phyloP scores from a whole-genome alignment of 257 asterid species.

The Solanum paucissectum region DNA sequence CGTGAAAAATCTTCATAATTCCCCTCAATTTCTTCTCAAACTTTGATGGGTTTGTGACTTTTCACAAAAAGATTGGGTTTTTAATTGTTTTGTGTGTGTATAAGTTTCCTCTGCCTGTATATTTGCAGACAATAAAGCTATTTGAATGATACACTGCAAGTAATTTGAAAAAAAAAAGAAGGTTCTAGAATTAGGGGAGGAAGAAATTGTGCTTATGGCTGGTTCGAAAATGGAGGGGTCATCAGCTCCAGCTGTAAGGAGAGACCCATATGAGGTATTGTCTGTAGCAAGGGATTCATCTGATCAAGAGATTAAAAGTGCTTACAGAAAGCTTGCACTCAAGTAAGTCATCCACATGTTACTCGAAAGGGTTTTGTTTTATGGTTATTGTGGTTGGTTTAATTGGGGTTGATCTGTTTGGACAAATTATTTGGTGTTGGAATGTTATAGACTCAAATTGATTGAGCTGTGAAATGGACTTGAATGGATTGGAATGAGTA shows the following conservation, averaged over 20 bases:
- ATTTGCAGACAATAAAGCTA: constrained; percentile 7
- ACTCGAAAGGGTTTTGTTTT: not conserved
- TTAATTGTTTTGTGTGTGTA: not conserved
- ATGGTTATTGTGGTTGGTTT: not conserved
- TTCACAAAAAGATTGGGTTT: not conserved
- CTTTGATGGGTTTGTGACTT: not conserved
- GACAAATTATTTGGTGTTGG: not conserved
- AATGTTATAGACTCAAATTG: not conserved
- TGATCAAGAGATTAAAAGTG: constrained; percentile 95
- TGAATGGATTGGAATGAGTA: not conserved
- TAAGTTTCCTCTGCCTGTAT: not conserved
- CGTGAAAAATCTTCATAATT: constrained; percentile 6
- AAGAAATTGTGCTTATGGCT: constrained; percentile 12
- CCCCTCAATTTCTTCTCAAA: not conserved
- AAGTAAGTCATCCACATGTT: constrained; percentile 32
- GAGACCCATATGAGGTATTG: constrained; percentile 96
- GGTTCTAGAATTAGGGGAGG: not conserved
- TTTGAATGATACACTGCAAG: not conserved
- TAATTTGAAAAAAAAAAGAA: not conserved
- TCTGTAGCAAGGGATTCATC: constrained; percentile 75
- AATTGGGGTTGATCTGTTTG: not conserved
- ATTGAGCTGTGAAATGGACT: not conserved
- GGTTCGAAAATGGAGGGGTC: constrained; percentile 70
- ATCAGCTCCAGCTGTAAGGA: constrained; percentile 59
- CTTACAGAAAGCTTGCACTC: constrained; percentile 95